These are phyloP conservation scores for Epichloe bromicola DNA, from an alignment of 2,329 filamentous ascomycete genomes.

Conservation along the genomic window DNA sequence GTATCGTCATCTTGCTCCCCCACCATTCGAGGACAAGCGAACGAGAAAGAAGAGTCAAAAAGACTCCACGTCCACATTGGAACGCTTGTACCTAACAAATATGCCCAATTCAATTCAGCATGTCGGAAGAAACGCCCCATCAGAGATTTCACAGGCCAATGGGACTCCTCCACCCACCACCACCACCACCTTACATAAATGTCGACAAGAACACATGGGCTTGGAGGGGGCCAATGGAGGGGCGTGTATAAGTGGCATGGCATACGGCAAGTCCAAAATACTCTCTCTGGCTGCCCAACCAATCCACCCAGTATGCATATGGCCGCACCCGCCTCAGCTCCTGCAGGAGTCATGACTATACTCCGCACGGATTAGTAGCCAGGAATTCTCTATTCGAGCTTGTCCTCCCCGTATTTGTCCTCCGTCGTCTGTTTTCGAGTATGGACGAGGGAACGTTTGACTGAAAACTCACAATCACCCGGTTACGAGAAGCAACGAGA, in stretches of 20 bases:
- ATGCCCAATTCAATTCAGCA: too few relatives aligned
- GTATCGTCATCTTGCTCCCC: not conserved
- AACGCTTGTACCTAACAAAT: too few relatives aligned
- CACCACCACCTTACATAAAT: not conserved
- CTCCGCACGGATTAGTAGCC: too few relatives aligned
- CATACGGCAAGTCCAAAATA: not conserved
- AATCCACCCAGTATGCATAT: conserved; percentile 1
- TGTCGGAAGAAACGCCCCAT: too few relatives aligned
- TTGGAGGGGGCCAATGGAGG: not conserved
- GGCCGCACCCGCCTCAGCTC: conserved; percentile 4
- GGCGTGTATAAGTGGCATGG: not conserved
- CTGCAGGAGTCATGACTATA: not conserved
- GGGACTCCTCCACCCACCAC: not conserved
- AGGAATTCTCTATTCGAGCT: too few relatives aligned
- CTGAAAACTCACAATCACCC: too few relatives aligned
- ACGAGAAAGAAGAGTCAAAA: not conserved
- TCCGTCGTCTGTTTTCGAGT: too few relatives aligned
- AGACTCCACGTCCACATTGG: not conserved
- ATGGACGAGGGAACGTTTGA: too few relatives aligned
- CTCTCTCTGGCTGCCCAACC: not conserved
- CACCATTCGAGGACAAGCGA: not conserved
- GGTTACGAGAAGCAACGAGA: too few relatives aligned
- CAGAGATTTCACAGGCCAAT: too few relatives aligned
- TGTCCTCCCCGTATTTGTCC: too few relatives aligned
- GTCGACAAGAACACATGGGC: not conserved